Base-by-base conservation (phyloP, 345 rosid species). In the Carallia brachiata region DNA sequence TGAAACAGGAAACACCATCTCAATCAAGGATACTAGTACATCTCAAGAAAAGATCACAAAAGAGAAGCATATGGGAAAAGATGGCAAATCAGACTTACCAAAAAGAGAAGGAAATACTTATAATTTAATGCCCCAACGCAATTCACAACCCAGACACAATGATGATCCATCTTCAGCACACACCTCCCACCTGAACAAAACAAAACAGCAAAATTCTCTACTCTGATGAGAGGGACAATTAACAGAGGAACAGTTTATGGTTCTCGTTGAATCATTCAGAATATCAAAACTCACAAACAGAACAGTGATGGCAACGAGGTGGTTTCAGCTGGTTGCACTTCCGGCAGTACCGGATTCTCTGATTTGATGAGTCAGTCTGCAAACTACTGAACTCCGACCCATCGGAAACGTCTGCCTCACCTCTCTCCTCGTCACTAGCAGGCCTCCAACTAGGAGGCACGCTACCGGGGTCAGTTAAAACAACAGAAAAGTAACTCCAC, bases 131-230 rank as follows among this genome's bases (percentile, higher is more conserved):
- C 99, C 36, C 99, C 99, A 40, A 95, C 99, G 69, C 99, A 95
- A 75, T 89, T 92, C 57, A 95, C 99, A 84, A 95, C 99, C 99
- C 99, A 95, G 31, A 95, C 94, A 80, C 99, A 95, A 82, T 95
- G 99, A 72, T 90, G 98, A 61, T 95, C 97, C 99, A 95, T 95
- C 84, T 92, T 95, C 62, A 95, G 87, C 52, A 90, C 87, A 73
- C 99, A 95, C 66, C 93, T 80, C 52, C 92, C 97, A 77, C 99
- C 99, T 95, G 85, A 69, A 70, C 75, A 19, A 70, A 55, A 13
- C n/a, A 67, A 78, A 82, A 59, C 70, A 61, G 44, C 53, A 66
- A 73, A 56, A 19, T 67, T 54, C 61, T 68, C 52, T 64, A 66
- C 62, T 32, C 63, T 28, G 61, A 57, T 63, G 37, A 62, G 36